Evolutionary conservation across 2,329 filamentous ascomycete species (phyloP), one percentile per base, ranked within the genome.

Genomic region (Aspergillus viridinutans): DNA sequence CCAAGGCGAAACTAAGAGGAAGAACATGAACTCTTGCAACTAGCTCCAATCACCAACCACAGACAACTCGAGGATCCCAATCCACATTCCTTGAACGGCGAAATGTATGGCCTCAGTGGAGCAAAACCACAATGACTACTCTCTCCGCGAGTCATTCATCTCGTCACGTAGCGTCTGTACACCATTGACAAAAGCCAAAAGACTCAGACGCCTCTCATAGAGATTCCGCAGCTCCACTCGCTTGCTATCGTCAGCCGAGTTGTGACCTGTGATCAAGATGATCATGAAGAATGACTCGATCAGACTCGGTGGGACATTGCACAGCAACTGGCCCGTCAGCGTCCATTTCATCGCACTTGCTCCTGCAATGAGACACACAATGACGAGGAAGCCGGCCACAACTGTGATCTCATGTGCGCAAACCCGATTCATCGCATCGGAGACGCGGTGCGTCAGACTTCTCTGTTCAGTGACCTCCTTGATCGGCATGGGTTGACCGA

Each of bases 241-340:
- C 49, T 58, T 62, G 50, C 53, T 58, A 28, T 53, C 59, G 29
- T 69, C 65, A 25, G 57, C 58, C 38, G 62, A 54, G 43, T 70
- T 71, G 51, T 72, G 66, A 8, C 67, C 66, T 5, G 67, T 64
- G 29, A 70, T 61, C 8, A 70, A 55, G 40, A 69, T 59, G 42
- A 71, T 59, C 63, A 67, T 69, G 47, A 70, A 60, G 65, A 70
- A 72, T 2, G 62, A 61, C 51, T 71, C 69, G 47, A 72, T 66
- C 26, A 72, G 61, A 53, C 67, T 72, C 6, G 69, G 69, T 9
- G 69, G 69, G 10, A 70, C 65, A 58, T 72, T 72, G 59, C 64
- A 71, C 14, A 72, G 55, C 9, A 72, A 53, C 50, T 72, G 70
- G 4, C 69, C 70, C 3, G 69, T 72, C 23, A 64, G 43, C 20